Evolutionary conservation across 768 basidiomycete genomes (phyloP), one percentile per base, ranked within the genome.

Genomic region (Chalciporus piperatus): DNA sequence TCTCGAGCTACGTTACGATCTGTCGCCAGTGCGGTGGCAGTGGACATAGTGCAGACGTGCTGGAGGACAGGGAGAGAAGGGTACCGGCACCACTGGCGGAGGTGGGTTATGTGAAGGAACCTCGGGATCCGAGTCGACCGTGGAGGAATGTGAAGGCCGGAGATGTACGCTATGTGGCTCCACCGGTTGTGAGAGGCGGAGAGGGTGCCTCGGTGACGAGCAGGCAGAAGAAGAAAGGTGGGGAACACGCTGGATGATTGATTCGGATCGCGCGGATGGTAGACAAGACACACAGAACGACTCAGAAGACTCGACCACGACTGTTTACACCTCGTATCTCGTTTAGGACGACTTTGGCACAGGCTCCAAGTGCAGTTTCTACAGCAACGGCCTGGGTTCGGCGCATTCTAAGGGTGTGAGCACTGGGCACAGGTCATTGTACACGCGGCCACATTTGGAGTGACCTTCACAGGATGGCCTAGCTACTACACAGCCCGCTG

Each of bases 1-100:
- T 89, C 16, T 88, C 86, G 4, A 48, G 66, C 16, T 78, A 84
- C 61, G 75, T 73, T 1, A 72, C 80, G 2, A 71, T 84, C 28
- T 89, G 86, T 56, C 70, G 58, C 4, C 56, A 63, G 0, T 89
- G 86, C 54, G 86, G 83, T 2, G 63, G 52, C 3, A 32, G 30
- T 32, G 30, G 6, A 14, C 12, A 33, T 6, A 16, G 33, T 33
- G 33, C 9, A 11, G 35, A 37, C 16, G 35, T n/a, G 35, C 3
- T n/a, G 1, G 64, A 72, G 44, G 63, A 70, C 6, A 56, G 69
- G 35, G 70, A 69, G 6, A 74, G 53, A 8, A 72, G 80, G 28
- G 70, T 79, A 0, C 72, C 70, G 1, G 67, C 70, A 0, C 79
- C 76, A 0, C 63, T 71, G 2, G 20, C 45, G 0, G 71, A 73